Evolutionary conservation across 2,329 filamentous ascomycete species (phyloP).

Genomic region (Pseudohalonectria lignicola): DNA sequence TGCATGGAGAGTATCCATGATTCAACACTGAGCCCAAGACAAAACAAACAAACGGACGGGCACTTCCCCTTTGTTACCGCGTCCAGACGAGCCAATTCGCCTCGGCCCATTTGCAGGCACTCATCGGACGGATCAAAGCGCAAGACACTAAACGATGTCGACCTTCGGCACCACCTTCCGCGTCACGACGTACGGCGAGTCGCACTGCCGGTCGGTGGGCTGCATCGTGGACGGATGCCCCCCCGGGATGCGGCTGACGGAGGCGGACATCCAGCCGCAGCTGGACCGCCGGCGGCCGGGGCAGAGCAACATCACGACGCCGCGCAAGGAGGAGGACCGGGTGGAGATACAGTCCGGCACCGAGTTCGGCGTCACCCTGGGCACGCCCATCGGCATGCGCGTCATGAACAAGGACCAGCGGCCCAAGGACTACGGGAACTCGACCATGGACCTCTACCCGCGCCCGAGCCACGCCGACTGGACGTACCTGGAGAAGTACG

Average conservation of each 20-base stretch:
- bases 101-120: too few species aligned
- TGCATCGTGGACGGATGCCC: constrained; percentile 92
- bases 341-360: constrained; percentile 90
- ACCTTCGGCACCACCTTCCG: constrained; percentile 76
- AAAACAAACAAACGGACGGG: too few species aligned
- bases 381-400: constrained; percentile 79
- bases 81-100: too few species aligned
- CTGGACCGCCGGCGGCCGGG: constrained; percentile 85
- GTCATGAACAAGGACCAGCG: constrained; percentile 90
- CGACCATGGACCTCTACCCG: constrained; percentile 86
- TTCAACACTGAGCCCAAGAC: too few species aligned
- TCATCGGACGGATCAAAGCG: too few species aligned
- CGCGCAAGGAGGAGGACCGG: constrained; percentile 81
- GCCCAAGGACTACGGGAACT: constrained; percentile 80
- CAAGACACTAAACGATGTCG: constrained; percentile 74
- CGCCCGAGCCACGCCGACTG: constrained; percentile 90
- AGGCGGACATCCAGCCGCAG: constrained; percentile 86
- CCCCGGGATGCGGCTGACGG: constrained; percentile 74
- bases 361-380: constrained; percentile 80
- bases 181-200: constrained; percentile 59
- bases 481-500: constrained; percentile 97
- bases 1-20: too few species aligned
- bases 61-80: too few species aligned
- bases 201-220: constrained; percentile 81
- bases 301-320: constrained; percentile 82